Percentiles rank a stretch among this genome's conserved stretches.
These are phyloP conservation scores for Sporothrix inflata DNA, from an alignment of 2,329 filamentous ascomycete genomes.

Conservation along the genomic window DNA sequence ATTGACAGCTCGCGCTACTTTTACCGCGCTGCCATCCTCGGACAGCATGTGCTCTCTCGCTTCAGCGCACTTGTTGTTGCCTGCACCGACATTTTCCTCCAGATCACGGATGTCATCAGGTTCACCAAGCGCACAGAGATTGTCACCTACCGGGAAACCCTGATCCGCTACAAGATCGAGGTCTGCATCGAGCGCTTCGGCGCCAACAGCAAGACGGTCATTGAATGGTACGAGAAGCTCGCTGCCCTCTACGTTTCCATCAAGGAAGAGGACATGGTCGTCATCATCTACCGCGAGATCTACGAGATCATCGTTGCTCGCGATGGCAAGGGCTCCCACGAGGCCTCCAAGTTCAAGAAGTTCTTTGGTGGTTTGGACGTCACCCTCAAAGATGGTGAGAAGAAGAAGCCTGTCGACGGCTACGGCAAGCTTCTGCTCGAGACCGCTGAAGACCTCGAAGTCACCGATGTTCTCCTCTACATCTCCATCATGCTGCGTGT, in stretches of 20 bases:
- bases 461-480: conserved; percentile 40
- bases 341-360: conserved; percentile 39
- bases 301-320: conserved; percentile 42
- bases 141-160: conserved; percentile 44
- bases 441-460: conserved; percentile 42
- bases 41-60: conserved; percentile 41
- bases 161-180: conserved; percentile 46
- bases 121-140: conserved; percentile 44
- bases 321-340: conserved; percentile 41
- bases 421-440: conserved; percentile 44
- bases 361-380: conserved; percentile 44
- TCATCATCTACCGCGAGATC: conserved; percentile 42
- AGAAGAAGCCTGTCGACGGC: conserved; percentile 38
- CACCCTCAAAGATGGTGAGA: conserved; percentile 36
- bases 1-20: conserved; percentile 41
- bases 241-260: conserved; percentile 45
- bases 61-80: conserved; percentile 41
- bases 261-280: conserved; percentile 42
- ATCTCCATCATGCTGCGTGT: conserved; percentile 44
- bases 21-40: conserved; percentile 61
- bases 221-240: conserved; percentile 44
- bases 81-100: conserved; percentile 44
- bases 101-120: conserved; percentile 42
- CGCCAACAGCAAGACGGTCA: conserved; percentile 42
- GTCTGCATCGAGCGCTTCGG: conserved; percentile 44